A percentile compares a stretch with the other conserved stretches of the same genome.
phyloP scores from a whole-genome alignment of 805 yeast species.

The Wickerhamiella parazyma region DNA sequence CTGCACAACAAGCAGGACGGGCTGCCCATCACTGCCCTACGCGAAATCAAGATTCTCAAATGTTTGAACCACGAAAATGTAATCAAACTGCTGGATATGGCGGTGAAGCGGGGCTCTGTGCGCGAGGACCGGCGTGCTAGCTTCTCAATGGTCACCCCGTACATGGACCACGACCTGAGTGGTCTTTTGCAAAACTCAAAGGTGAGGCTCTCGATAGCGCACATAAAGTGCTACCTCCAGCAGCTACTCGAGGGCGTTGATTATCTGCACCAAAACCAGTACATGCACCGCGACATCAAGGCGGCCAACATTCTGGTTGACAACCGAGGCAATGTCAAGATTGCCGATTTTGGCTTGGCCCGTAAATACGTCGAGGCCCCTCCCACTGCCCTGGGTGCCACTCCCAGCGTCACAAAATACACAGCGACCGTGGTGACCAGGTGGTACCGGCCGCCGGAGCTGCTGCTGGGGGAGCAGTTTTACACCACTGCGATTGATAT shows the following conservation, averaged over 20 bases:
- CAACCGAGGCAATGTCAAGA: slow-evolving; percentile 60
- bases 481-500: slow-evolving; percentile 93
- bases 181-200: slow-evolving; percentile 76
- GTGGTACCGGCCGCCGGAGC: slow-evolving; percentile 96
- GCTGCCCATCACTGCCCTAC: slow-evolving; percentile 86
- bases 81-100: slow-evolving; percentile 65
- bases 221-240: slow-evolving; percentile 67
- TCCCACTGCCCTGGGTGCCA: slow-evolving; percentile 39
- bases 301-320: slow-evolving; percentile 89
- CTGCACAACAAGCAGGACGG: slow-evolving; percentile 60
- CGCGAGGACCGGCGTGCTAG: slow-evolving; percentile 23
- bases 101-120: slow-evolving; percentile 30
- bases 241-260: slow-evolving; percentile 73
- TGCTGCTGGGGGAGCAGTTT: slow-evolving; percentile 67
- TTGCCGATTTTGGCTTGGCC: slow-evolving; percentile 95
- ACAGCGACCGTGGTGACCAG: slow-evolving; percentile 81
- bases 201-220: slow-evolving; percentile 44
- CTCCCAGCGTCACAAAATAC: slow-evolving; percentile 29
- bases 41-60: slow-evolving; percentile 79
- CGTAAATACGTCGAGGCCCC: slow-evolving; percentile 50
- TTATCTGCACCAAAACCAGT: slow-evolving; percentile 52
- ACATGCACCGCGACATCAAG: slow-evolving; percentile 82
- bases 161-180: slow-evolving; percentile 82
- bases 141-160: slow-evolving; percentile 82
- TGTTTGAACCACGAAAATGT: slow-evolving; percentile 55